Base-by-base conservation (phyloP, 768 basidiomycete species). In the Naganishia vishniacii region DNA sequence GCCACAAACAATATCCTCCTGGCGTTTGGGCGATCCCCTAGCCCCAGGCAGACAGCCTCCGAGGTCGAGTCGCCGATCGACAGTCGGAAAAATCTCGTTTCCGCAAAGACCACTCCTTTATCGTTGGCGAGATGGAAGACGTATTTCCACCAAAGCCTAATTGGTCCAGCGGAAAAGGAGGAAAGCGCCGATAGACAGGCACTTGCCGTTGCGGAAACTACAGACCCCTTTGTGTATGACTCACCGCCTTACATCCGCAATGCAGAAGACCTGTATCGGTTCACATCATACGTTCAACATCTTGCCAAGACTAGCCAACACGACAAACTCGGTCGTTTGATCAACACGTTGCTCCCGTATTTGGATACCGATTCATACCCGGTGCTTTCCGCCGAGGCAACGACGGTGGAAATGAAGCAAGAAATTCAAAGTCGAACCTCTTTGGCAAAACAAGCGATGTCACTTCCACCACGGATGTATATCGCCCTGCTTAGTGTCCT, bases 291-390 rank as follows among this genome's bases (percentile, higher is more conserved):
- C 37, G 37, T 56, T 5, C 34, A 56, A 23, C 34, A 56, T 40
- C 25, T 56, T 18, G 23, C 53, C n/a, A 41, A 41, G 37, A 56
- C 53, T 12, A 4, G n/a, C 8, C 34, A 56, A 5, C 37, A 34
- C 28, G 53, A 56, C 11, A 56, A 56, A 34, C 53, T 56, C 9
- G n/a, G 18, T 5, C 34, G 37, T 13, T 40, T 56, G 28, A 40
- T 56, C 53, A 37, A 56, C 53, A 56, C 53, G 23, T 37, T 56
- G 20, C 20, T 56, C 12, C 53, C 53, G 34, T 56, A 40, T 40
- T 15, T 56, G 20, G 53, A 56, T 40, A 56, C 53, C 37, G 37
- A 15, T 26, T 32, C 53, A 18, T 56, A 56, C 53, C 53, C 53
- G 37, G 25, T 20, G n/a, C 34, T 56, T 41, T 16, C 53, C 11